Evolutionary conservation across 2,329 filamentous ascomycete species (phyloP).

Genomic region (Aureobasidium mangrovei): DNA sequence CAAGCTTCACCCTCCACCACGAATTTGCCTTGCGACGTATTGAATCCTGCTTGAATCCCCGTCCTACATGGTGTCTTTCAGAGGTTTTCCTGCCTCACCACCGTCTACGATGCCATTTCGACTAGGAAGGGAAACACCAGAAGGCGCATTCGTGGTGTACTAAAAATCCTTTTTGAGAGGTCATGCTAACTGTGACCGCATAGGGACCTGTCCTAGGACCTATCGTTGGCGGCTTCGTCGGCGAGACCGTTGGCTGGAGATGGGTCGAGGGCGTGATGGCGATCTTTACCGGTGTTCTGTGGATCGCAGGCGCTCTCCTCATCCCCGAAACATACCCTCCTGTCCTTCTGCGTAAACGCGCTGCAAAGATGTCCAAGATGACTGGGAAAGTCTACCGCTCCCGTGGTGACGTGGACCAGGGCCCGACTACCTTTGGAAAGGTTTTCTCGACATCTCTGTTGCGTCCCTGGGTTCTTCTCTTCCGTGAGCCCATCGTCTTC

Average conservation of each 20-base stretch:
- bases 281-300: constrained; percentile 54
- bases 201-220: constrained; percentile 54
- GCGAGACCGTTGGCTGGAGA: constrained; percentile 54
- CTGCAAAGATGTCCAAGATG: constrained; percentile 40
- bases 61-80: no score
- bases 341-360: constrained; percentile 46
- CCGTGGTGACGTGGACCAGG: constrained; percentile 33
- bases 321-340: constrained; percentile 55
- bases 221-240: constrained; percentile 64
- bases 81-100: no score
- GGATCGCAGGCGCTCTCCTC: constrained; percentile 43
- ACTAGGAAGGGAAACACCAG: no score
- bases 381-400: constrained; percentile 51
- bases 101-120: no score
- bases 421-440: constrained; percentile 25
- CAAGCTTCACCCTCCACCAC: no score
- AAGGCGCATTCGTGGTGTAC: no score
- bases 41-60: no score
- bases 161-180: no score
- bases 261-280: constrained; percentile 58
- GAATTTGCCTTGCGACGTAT: no score
- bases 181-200: no score
- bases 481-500: constrained; percentile 60
- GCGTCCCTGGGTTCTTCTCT: constrained; percentile 60
- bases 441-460: constrained; percentile 51